Percentiles rank a stretch among this genome's conserved stretches.
These are phyloP conservation scores for Arthrobotrys conoides DNA, from an alignment of 2,329 filamentous ascomycete species.

Conservation along the genomic window DNA sequence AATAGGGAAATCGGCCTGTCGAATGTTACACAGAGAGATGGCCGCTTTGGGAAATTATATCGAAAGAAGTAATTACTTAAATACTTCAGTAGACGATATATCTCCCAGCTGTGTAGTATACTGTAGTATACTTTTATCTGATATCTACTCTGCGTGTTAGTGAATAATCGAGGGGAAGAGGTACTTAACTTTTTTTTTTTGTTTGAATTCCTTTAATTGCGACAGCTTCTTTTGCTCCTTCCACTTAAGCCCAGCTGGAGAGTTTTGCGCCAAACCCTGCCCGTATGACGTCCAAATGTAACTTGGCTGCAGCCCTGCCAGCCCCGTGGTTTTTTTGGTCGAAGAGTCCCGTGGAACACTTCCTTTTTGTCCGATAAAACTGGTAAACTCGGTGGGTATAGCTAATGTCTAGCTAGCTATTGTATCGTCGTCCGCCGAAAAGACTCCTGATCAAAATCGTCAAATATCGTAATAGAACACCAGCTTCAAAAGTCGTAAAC, in stretches of 20 bases:
- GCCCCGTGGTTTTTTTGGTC: conserved; percentile 25
- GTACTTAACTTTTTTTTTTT: conserved; percentile 11
- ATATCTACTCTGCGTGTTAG: neutral
- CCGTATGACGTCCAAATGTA: conserved; percentile 21
- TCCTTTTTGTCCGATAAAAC: neutral
- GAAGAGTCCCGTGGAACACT: conserved; percentile 10
- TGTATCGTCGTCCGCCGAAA: neutral
- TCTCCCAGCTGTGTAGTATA: neutral
- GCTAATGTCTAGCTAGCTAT: neutral
- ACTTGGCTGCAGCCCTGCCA: conserved; percentile 21
- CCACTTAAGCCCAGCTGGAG: neutral
- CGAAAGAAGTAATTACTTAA: too few relatives aligned
- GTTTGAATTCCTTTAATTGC: conserved; percentile 6
- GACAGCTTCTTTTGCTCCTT: conserved; percentile 3
- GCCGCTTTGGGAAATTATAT: conserved; percentile 23
- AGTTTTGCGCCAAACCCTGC: conserved; percentile 22
- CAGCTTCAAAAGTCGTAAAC: neutral
- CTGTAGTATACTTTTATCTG: too few relatives aligned
- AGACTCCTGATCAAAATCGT: conserved; percentile 6
- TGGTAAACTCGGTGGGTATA: neutral
- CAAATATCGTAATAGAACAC: conserved; percentile 9
- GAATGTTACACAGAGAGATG: conserved; percentile 39
- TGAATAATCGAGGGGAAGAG: neutral
- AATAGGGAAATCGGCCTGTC: neutral
- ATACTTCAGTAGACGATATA: neutral